A percentile compares a stretch with the other conserved stretches of the same genome.
Evolutionary conservation across 2,329 filamentous ascomycete genomes (phyloP).

Genomic region (Verticillium zaregamsianum): DNA sequence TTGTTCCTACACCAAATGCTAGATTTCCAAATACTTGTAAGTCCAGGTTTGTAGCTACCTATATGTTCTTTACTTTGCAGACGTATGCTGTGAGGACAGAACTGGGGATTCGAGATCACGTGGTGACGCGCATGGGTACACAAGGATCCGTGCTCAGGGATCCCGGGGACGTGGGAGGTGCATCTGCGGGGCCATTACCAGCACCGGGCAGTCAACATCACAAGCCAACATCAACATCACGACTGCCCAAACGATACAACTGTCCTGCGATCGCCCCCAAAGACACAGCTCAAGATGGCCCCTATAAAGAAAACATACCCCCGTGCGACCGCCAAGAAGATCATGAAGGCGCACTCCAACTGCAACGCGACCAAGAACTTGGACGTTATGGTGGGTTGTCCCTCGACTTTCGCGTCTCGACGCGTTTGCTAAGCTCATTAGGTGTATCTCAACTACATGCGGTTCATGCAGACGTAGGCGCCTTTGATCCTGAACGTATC

Average conservation of each 20-base stretch:
- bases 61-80: too few species aligned
- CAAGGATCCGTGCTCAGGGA: too few species aligned
- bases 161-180: too few species aligned
- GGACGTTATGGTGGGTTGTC: slow-evolving; percentile 68
- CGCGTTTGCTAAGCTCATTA: slow-evolving; percentile 30
- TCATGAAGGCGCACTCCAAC: slow-evolving; percentile 83
- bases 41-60: too few species aligned
- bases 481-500: slow-evolving; percentile 3
- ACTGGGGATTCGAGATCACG: too few species aligned
- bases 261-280: neutral
- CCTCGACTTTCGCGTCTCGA: slow-evolving; percentile 12
- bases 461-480: slow-evolving; percentile 67
- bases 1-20: too few species aligned
- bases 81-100: too few species aligned
- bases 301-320: slow-evolving; percentile 74
- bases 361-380: slow-evolving; percentile 78
- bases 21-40: too few species aligned
- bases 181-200: neutral
- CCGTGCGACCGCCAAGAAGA: slow-evolving; percentile 79
- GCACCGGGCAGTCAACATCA: neutral
- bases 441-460: slow-evolving; percentile 81
- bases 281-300: slow-evolving; percentile 40
- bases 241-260: neutral
- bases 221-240: neutral
- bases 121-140: too few species aligned